These are phyloP conservation scores for Terana coerulea DNA, from an alignment of 768 basidiomycete species.

Conservation along the genomic window DNA sequence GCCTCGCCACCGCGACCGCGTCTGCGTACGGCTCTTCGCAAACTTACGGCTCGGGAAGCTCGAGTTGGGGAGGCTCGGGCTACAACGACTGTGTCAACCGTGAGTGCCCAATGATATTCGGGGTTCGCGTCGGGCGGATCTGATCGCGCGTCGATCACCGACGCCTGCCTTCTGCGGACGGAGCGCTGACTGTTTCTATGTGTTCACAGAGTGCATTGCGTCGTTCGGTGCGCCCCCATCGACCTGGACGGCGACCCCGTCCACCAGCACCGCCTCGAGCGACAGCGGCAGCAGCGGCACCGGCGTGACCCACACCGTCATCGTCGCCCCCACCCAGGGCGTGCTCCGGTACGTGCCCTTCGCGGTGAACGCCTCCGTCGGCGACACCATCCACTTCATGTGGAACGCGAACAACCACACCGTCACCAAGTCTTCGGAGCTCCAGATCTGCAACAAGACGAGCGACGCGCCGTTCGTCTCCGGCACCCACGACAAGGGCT, in stretches of 20 bases:
- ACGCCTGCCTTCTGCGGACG: background rate
- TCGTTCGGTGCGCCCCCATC: slow-evolving; percentile 42
- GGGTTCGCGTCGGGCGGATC: background rate
- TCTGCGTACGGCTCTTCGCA: slow-evolving; percentile 2
- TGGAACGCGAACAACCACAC: slow-evolving; percentile 82
- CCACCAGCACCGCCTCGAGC: slow-evolving; percentile 17
- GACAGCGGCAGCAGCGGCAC: slow-evolving; percentile 14
- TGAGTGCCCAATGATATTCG: slow-evolving; percentile 32
- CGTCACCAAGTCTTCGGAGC: slow-evolving; percentile 71
- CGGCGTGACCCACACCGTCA: slow-evolving; percentile 68
- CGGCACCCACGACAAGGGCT: slow-evolving; percentile 58
- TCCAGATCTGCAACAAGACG: slow-evolving; percentile 73
- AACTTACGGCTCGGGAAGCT: slow-evolving; percentile 60
- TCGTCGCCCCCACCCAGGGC: slow-evolving; percentile 75
- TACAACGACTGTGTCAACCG: slow-evolving; percentile 72
- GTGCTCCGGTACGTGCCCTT: slow-evolving; percentile 75
- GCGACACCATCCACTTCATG: slow-evolving; percentile 72
- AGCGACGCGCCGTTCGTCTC: slow-evolving; percentile 55
- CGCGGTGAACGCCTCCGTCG: slow-evolving; percentile 69
- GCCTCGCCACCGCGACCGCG: slow-evolving; percentile 1
- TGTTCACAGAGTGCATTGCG: slow-evolving; percentile 56
- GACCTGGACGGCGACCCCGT: slow-evolving; percentile 26
- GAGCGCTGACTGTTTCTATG: slow-evolving; percentile 4
- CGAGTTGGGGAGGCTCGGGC: slow-evolving; percentile 50
- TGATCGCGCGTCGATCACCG: background rate